Evolutionary conservation across 768 basidiomycete genomes (phyloP).

Genomic region (Macrocybe gigantea): DNA sequence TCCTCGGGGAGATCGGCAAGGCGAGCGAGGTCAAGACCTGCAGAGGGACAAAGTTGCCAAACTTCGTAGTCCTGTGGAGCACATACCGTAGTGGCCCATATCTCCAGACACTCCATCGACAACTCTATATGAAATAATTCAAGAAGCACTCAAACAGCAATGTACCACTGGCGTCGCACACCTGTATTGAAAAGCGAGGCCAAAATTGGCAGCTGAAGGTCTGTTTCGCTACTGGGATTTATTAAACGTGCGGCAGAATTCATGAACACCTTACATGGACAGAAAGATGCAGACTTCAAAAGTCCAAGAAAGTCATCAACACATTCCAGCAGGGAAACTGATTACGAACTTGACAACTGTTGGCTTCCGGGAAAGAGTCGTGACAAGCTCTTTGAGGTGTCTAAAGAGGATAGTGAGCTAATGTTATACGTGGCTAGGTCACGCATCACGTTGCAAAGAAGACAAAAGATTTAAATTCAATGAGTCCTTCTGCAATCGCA

Average conservation of each 20-base stretch:
- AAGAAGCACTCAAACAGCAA: background rate
- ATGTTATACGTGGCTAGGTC: background rate
- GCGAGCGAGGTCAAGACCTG: slow-evolving; percentile 85
- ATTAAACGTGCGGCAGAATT: too few relatives aligned
- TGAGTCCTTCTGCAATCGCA: slow-evolving; percentile 75
- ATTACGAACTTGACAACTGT: slow-evolving; percentile 65
- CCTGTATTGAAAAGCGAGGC: background rate
- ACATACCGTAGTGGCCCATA: slow-evolving; percentile 66
- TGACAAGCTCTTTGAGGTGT: slow-evolving; percentile 77
- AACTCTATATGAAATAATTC: slow-evolving; percentile 39
- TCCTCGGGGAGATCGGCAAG: slow-evolving; percentile 80
- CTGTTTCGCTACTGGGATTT: too few relatives aligned
- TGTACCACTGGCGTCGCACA: background rate
- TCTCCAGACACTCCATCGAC: slow-evolving; percentile 64
- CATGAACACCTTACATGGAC: slow-evolving; percentile 48
- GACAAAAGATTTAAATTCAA: slow-evolving; percentile 56
- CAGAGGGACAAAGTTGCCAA: slow-evolving; percentile 1
- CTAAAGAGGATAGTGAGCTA: slow-evolving; percentile 24
- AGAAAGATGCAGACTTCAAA: slow-evolving; percentile 68
- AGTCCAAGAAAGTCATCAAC: background rate
- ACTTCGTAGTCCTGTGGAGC: background rate
- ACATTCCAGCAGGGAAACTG: background rate
- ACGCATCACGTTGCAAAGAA: slow-evolving; percentile 81
- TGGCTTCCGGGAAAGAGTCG: slow-evolving; percentile 70
- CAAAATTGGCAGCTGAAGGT: too few relatives aligned